These are phyloP conservation scores for Exobasidium rhododendri DNA, from an alignment of 1,284 basidiomycete species.

Conservation along the genomic window DNA sequence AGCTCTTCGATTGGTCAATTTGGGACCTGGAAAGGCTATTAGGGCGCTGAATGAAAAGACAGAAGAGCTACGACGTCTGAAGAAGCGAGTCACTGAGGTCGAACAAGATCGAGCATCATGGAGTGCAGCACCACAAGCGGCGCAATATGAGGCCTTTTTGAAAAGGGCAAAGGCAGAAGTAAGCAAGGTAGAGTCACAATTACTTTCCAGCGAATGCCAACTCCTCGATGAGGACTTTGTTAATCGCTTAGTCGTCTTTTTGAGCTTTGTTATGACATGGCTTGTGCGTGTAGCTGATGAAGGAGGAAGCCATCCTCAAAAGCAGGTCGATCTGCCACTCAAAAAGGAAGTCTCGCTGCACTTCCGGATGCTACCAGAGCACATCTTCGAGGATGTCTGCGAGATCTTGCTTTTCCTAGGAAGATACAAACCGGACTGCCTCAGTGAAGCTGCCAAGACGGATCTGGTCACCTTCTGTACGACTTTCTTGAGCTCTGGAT, in stretches of 20 bases:
- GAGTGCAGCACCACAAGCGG: slow-evolving; percentile 35
- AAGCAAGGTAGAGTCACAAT: slow-evolving; percentile 55
- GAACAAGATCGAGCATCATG: slow-evolving; percentile 58
- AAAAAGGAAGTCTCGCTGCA: slow-evolving; percentile 76
- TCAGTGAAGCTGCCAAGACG: slow-evolving; percentile 70
- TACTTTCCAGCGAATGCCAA: slow-evolving; percentile 79
- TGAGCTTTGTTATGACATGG: slow-evolving; percentile 89
- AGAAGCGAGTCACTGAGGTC: slow-evolving; percentile 73
- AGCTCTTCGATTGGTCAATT: slow-evolving; percentile 34
- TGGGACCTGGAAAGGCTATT: slow-evolving; percentile 58
- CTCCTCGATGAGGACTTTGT: slow-evolving; percentile 81
- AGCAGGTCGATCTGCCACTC: slow-evolving; percentile 61
- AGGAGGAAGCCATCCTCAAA: slow-evolving; percentile 68
- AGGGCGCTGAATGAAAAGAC: slow-evolving; percentile 74
- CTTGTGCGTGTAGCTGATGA: slow-evolving; percentile 89
- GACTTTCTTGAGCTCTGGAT: slow-evolving; percentile 87
- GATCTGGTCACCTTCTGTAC: slow-evolving; percentile 86
- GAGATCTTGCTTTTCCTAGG: slow-evolving; percentile 75
- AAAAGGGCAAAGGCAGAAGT: slow-evolving; percentile 44
- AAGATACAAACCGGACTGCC: slow-evolving; percentile 70
- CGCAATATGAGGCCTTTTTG: slow-evolving; percentile 52
- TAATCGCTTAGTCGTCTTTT: slow-evolving; percentile 75
- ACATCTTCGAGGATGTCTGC: slow-evolving; percentile 87
- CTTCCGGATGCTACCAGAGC: slow-evolving; percentile 90
- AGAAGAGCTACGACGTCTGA: slow-evolving; percentile 60